Conservation (phyloP, 2,329 filamentous ascomycete species). For the Chaetomium olivaceum region DNA sequence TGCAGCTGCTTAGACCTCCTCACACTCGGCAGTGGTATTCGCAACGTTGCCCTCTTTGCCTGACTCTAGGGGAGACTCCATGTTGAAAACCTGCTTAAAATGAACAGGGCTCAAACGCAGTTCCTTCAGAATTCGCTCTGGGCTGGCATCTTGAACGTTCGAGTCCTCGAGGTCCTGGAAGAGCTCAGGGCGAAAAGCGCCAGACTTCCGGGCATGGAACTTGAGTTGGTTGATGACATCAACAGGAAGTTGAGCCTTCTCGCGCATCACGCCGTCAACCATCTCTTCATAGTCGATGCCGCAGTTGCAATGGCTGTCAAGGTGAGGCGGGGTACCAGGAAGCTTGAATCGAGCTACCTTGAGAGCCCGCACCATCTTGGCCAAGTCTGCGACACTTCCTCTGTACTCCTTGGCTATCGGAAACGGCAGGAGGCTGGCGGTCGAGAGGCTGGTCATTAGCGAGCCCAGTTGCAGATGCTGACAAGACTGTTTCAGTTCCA, state of each 20-base stretch:
- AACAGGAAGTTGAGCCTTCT: conserved; percentile 2
- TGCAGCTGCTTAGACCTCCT: neutral
- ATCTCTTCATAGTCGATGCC: conserved; percentile 28
- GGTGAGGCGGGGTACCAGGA: conserved; percentile 21
- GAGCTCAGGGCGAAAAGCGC: conserved; percentile 22
- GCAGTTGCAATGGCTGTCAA: conserved; percentile 29
- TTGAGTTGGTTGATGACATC: conserved; percentile 26
- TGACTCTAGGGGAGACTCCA: neutral
- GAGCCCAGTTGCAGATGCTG: conserved; percentile 33
- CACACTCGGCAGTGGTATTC: neutral
- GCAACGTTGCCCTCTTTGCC: neutral
- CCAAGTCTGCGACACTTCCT: conserved; percentile 33
- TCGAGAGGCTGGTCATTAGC: conserved; percentile 27
- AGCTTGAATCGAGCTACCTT: conserved; percentile 65
- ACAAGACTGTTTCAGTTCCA: conserved; percentile 27
- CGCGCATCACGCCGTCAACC: conserved; percentile 18
- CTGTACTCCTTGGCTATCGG: conserved; percentile 22
- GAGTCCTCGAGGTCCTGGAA: conserved; percentile 21
- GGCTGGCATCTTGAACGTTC: neutral
- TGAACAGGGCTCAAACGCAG: neutral
- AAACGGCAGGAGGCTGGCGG: conserved; percentile 26
- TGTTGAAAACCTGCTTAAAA: conserved; percentile 2
- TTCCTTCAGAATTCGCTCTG: neutral
- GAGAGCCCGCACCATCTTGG: conserved; percentile 67
- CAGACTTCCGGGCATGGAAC: conserved; percentile 24